These are phyloP conservation scores for Pythium insidiosum DNA, from an alignment of 352 stramenopile species.

Conservation along the genomic window DNA sequence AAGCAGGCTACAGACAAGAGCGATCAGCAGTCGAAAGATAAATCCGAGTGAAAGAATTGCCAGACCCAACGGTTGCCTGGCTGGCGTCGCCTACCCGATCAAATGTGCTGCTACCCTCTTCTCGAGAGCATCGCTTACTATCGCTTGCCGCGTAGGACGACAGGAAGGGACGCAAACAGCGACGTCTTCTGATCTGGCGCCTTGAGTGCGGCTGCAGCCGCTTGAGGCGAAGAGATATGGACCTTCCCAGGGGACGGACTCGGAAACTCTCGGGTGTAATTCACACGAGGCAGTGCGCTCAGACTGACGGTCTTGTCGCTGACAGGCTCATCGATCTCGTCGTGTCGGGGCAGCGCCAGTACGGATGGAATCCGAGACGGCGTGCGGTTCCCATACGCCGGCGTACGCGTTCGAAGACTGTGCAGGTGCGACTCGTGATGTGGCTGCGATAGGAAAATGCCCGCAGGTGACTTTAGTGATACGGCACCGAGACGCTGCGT, in stretches of 20 bases:
- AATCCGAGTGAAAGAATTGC: too few relatives aligned
- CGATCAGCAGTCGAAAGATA: neutral
- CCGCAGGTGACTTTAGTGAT: too few relatives aligned
- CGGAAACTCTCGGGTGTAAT: constrained; percentile 45
- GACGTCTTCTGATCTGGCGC: neutral
- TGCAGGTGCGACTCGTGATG: constrained; percentile 20
- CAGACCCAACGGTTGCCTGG: too few relatives aligned
- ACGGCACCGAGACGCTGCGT: too few relatives aligned
- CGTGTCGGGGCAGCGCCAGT: neutral
- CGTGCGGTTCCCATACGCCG: constrained; percentile 15
- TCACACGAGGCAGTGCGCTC: neutral
- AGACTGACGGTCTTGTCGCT: too few relatives aligned
- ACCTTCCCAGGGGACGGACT: constrained; percentile 26
- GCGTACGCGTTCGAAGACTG: constrained; percentile 26
- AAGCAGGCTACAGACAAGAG: neutral
- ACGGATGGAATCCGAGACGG: too few relatives aligned
- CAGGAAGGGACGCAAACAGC: constrained; percentile 17
- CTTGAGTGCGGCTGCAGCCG: constrained; percentile 1
- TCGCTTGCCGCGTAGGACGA: constrained; percentile 29
- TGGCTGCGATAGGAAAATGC: constrained; percentile 9
- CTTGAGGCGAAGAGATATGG: constrained; percentile 13
- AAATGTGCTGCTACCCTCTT: too few relatives aligned
- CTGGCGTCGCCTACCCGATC: too few relatives aligned
- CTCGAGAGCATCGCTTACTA: too few relatives aligned
- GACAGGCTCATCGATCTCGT: constrained; percentile 1